Conservation (phyloP, 441 rosid genomes). For the Gossypium davidsonii region DNA sequence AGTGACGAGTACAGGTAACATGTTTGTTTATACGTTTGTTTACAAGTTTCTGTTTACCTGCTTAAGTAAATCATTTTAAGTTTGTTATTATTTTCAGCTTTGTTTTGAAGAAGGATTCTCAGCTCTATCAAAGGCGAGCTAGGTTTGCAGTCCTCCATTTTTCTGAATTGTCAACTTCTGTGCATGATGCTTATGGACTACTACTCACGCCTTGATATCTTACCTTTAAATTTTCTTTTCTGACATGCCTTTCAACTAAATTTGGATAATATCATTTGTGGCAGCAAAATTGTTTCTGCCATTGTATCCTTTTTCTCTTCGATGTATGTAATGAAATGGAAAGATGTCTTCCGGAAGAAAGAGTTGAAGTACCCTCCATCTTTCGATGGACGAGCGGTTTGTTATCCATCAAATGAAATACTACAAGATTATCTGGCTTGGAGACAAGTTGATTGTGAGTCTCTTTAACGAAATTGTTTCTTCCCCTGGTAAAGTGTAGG, state of each 20-base stretch:
- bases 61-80: conserved; percentile 18
- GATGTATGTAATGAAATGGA: conserved; percentile 66
- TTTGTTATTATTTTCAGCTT: conserved; percentile 44
- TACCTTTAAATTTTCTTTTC: conserved; percentile 1
- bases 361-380: conserved; percentile 65
- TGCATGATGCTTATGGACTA: not conserved
- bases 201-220: not conserved
- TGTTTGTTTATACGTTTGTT: conserved; percentile 11
- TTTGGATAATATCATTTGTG: conserved; percentile 7
- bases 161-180: not conserved
- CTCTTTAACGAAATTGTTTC: conserved; percentile 3
- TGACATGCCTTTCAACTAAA: not conserved
- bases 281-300: conserved; percentile 58
- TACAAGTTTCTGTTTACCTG: conserved; percentile 8
- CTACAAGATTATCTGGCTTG: conserved; percentile 82
- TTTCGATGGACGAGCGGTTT: conserved; percentile 90
- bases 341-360: conserved; percentile 59
- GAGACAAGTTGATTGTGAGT: conserved; percentile 99
- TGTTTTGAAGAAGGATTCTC: conserved; percentile 60
- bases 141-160: conserved; percentile 34
- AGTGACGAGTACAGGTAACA: conserved; percentile 90
- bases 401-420: conserved; percentile 74
- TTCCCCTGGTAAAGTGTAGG: not conserved
- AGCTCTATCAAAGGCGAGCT: conserved; percentile 52
- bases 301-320: conserved; percentile 77